A percentile compares a stretch with the other conserved stretches of the same genome.
Evolutionary conservation across 1,284 basidiomycete genomes (phyloP).

Genomic region (Ceratobasidium sp.): DNA sequence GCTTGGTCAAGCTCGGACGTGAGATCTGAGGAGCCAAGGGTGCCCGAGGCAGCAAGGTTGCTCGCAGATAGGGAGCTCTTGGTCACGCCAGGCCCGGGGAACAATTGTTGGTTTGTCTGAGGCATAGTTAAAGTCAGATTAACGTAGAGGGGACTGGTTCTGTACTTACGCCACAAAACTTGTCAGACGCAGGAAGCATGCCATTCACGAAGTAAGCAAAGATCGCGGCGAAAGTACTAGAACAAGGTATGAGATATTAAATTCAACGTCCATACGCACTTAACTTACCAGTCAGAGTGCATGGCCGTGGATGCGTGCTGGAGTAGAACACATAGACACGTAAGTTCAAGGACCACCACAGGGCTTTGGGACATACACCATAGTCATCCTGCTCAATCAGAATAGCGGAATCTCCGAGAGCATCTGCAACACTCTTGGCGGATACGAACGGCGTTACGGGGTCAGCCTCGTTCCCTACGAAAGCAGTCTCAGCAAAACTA

Average conservation of each 20-base stretch:
- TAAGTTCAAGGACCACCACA: not conserved
- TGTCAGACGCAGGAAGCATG: conserved; percentile 23
- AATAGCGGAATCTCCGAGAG: conserved; percentile 35
- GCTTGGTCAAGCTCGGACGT: not conserved
- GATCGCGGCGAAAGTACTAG: conserved; percentile 30
- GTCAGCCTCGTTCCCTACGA: conserved; percentile 38
- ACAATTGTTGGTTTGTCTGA: conserved; percentile 40
- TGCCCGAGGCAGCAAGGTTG: not conserved
- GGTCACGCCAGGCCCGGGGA: conserved; percentile 20
- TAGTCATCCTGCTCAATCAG: conserved; percentile 41
- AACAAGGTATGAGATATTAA: not conserved
- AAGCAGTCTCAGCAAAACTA: not conserved
- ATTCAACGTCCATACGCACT: not conserved
- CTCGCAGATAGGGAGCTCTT: not conserved
- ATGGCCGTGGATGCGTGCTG: conserved; percentile 20
- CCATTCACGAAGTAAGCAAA: conserved; percentile 29
- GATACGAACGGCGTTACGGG: conserved; percentile 37
- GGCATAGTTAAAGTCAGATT: not conserved
- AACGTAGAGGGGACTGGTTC: too few relatives aligned
- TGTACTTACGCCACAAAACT: conserved; percentile 21
- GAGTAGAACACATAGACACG: not conserved
- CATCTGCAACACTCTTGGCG: conserved; percentile 40
- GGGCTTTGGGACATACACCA: conserved; percentile 7
- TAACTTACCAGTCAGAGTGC: conserved; percentile 12
- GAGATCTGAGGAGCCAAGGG: not conserved